Evolutionary conservation across 1,284 basidiomycete species (phyloP).

Genomic region (Hemileia vastatrix): DNA sequence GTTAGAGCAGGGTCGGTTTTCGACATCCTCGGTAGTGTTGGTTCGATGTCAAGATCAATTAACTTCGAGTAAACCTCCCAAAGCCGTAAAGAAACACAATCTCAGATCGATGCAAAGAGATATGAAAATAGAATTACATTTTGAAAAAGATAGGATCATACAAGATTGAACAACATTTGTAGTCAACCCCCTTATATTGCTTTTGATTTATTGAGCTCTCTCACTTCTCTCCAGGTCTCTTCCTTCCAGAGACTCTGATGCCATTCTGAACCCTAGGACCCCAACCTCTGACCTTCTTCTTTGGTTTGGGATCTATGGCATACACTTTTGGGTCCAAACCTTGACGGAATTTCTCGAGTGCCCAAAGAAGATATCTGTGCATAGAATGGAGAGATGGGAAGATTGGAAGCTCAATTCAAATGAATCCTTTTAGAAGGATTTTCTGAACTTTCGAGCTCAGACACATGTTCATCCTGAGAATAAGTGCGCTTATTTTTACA

Average conservation of each 20-base stretch:
- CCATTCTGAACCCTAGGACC: slow-evolving; percentile 64
- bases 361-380: slow-evolving; percentile 65
- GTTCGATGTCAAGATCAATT: no score
- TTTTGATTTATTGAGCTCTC: slow-evolving; percentile 1
- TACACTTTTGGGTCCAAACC: slow-evolving; percentile 54
- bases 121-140: no score
- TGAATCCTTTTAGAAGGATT: no score
- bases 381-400: neutral
- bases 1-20: neutral
- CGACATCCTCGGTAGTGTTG: neutral
- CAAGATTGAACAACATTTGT: neutral
- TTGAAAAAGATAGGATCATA: neutral
- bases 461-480: no score
- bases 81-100: no score
- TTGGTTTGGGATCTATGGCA: slow-evolving; percentile 56
- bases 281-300: slow-evolving; percentile 61
- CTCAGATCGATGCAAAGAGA: no score
- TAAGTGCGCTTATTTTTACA: no score
- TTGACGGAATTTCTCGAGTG: slow-evolving; percentile 64
- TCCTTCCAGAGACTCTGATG: no score
- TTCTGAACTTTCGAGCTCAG: no score
- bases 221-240: slow-evolving; percentile 37
- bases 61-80: no score
- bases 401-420: no score
- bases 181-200: neutral